Conservation (phyloP, 768 basidiomycete species). For the Tremella fuciformis region DNA sequence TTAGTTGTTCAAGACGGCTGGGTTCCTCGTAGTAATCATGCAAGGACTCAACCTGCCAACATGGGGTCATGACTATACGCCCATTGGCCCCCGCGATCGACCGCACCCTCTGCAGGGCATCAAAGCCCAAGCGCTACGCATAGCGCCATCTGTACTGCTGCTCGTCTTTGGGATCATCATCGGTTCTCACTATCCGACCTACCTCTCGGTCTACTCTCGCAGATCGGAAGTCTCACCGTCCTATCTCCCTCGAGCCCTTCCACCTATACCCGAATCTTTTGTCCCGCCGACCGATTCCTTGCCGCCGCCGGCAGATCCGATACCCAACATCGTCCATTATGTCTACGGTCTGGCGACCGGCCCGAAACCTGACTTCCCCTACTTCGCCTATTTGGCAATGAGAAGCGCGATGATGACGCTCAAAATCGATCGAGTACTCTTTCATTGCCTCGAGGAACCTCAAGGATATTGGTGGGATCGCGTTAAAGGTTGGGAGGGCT, state of each 20-base stretch:
- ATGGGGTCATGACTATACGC: no score
- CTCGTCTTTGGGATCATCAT: conserved; percentile 28
- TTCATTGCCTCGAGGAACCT: conserved; percentile 48
- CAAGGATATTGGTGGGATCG: conserved; percentile 50
- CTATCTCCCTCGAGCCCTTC: conserved; percentile 22
- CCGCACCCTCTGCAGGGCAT: background rate
- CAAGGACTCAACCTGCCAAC: no score
- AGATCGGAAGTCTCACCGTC: conserved; percentile 15
- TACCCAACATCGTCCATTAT: conserved; percentile 49
- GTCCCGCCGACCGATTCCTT: conserved; percentile 12
- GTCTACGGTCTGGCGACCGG: conserved; percentile 47
- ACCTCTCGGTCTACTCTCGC: conserved; percentile 40
- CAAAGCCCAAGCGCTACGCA: background rate
- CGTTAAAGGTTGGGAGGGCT: conserved; percentile 37
- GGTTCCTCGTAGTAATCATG: no score
- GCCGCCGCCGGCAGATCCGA: conserved; percentile 27
- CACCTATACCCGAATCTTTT: conserved; percentile 25
- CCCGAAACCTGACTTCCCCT: conserved; percentile 42
- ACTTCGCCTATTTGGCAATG: conserved; percentile 49
- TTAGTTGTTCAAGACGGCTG: no score
- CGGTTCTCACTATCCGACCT: conserved; percentile 35
- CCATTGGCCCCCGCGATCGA: no score
- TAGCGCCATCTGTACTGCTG: conserved; percentile 9
- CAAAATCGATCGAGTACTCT: conserved; percentile 44
- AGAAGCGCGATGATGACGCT: conserved; percentile 41